Evolutionary conservation across 768 basidiomycete species (phyloP), one percentile per base, ranked within the genome.

Genomic region (Tulasnella calospora): DNA sequence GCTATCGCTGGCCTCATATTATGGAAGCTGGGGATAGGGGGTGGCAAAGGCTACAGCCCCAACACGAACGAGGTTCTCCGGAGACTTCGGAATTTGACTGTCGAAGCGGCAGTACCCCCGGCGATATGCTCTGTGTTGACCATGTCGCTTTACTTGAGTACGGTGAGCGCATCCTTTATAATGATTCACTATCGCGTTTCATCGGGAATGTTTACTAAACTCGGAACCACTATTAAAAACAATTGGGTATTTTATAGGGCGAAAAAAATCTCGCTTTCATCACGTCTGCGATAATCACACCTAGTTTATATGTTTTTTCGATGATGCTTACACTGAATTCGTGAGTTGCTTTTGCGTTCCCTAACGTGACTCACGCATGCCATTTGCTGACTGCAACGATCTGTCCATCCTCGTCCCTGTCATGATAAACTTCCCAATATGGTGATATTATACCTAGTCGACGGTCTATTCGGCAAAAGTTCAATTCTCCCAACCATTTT

Each of bases 21-120:
- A 4, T 75, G 55, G 46, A 75, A 75, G 33, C 46, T 75, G 3
- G 61, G 61, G 3, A 0, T 67, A 15, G 19, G 27, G 13, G 46
- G 33, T 36, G 61, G 61, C 19, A 5, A 47, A 35, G 35, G 61
- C 61, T 75, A 41, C 47, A 33, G 51, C 10, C 46, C 44, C 36
- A 61, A 75, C 23, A 75, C 74, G 36, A 9, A 75, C 33, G 41
- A 46, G 12, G 74, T 75, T 12, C 44, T 75, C 6, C 4, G 6
- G 2, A 47, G 51, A 75, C 74, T 75, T 23, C 61, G 38, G 12
- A 47, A 40, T 17, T 36, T 75, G 9, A 75, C 47, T 7, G 19
- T 40, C 8, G 74, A 75, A 51, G 44, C 74, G 36, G 74, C 74
- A 4, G 46, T 75, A 27, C 74, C 74, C 17, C 74, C 74, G 44